These are phyloP conservation scores for Nyctanthes arbortristis DNA, from an alignment of 257 asterid genomes.

Conservation along the genomic window DNA sequence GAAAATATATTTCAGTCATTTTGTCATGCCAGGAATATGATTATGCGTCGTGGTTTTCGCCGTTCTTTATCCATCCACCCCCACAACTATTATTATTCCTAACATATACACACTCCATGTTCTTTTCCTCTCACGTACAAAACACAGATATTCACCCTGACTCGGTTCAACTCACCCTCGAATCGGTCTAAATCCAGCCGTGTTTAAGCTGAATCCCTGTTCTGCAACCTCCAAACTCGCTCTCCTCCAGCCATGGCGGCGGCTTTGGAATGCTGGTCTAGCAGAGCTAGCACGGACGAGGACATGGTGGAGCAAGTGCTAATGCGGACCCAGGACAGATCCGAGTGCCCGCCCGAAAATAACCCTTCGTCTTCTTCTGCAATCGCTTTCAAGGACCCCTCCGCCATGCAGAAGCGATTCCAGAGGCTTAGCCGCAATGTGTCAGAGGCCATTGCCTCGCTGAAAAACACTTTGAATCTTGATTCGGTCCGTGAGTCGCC, in stretches of 20 bases:
- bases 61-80: background rate
- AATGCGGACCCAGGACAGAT: slow-evolving; percentile 82
- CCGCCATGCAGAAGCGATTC: slow-evolving; percentile 76
- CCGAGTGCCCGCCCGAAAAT: slow-evolving; percentile 60
- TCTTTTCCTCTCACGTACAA: background rate
- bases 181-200: slow-evolving; percentile 15
- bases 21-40: no score
- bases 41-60: background rate
- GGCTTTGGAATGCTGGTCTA: slow-evolving; percentile 96
- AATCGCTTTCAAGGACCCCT: slow-evolving; percentile 63
- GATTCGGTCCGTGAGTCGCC: slow-evolving; percentile 71
- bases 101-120: background rate
- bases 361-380: slow-evolving; percentile 34
- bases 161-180: background rate
- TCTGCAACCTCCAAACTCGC: slow-evolving; percentile 5
- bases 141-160: background rate
- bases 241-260: slow-evolving; percentile 66
- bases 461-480: slow-evolving; percentile 75
- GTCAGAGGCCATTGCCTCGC: slow-evolving; percentile 89
- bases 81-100: background rate
- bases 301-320: slow-evolving; percentile 91
- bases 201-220: slow-evolving; percentile 22
- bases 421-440: slow-evolving; percentile 85
- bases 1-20: no score
- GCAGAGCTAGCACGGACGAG: slow-evolving; percentile 86